phyloP scores from a whole-genome alignment of 768 basidiomycete species.

The Tubosaeta sp. region DNA sequence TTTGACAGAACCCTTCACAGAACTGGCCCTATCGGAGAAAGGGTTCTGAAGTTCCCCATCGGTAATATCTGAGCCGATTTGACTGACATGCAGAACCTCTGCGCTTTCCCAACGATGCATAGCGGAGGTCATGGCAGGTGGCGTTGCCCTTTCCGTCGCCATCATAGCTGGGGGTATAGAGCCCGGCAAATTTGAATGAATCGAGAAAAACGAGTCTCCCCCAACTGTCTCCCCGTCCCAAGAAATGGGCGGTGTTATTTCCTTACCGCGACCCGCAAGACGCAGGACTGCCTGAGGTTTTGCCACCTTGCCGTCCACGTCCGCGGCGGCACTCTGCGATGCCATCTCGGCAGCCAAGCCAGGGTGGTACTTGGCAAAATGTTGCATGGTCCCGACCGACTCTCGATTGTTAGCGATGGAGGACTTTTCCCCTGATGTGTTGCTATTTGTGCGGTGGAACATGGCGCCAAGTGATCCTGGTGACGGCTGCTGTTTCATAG shows the following conservation, averaged over 20 bases:
- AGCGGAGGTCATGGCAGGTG: slow-evolving; percentile 46
- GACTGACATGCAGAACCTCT: slow-evolving; percentile 48
- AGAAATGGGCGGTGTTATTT: slow-evolving; percentile 38
- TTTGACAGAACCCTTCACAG: slow-evolving; percentile 14
- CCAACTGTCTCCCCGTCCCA: slow-evolving; percentile 50
- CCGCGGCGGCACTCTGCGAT: slow-evolving; percentile 24
- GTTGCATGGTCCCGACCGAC: slow-evolving; percentile 28
- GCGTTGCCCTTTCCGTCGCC: slow-evolving; percentile 58
- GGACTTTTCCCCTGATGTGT: slow-evolving; percentile 47
- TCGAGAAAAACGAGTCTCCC: slow-evolving; percentile 47
- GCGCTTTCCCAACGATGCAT: slow-evolving; percentile 68
- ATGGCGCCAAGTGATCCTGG: slow-evolving; percentile 49
- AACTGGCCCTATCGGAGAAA: slow-evolving; percentile 23
- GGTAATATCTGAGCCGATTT: slow-evolving; percentile 12
- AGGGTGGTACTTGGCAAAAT: slow-evolving; percentile 60
- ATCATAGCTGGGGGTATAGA: slow-evolving; percentile 47
- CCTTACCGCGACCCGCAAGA: slow-evolving; percentile 40
- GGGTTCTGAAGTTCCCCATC: slow-evolving; percentile 18
- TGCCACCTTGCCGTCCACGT: slow-evolving; percentile 17
- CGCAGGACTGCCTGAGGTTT: slow-evolving; percentile 37
- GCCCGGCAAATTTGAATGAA: slow-evolving; percentile 39
- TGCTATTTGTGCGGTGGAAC: slow-evolving; percentile 58
- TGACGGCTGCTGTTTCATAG: slow-evolving; percentile 38
- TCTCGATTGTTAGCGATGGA: slow-evolving; percentile 35
- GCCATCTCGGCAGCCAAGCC: slow-evolving; percentile 51